These are phyloP conservation scores for Candolleomyces aberdarensis DNA, from an alignment of 768 basidiomycete genomes.

Conservation along the genomic window DNA sequence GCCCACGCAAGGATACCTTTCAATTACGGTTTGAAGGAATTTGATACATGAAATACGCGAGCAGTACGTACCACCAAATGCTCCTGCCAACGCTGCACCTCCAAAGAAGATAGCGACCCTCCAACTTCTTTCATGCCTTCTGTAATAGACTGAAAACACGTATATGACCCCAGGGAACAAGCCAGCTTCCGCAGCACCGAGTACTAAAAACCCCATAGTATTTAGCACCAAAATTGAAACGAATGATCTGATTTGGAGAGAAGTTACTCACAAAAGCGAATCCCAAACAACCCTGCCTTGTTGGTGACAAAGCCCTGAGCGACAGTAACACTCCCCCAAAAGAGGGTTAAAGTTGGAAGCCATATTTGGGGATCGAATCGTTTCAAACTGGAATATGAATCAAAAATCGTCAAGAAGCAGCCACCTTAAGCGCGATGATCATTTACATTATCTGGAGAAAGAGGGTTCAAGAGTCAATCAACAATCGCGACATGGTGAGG, in stretches of 20 bases:
- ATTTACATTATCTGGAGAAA: constrained; percentile 38
- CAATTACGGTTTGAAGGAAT: not conserved
- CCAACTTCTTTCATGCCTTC: constrained; percentile 56
- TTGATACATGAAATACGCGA: not conserved
- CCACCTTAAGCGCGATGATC: not conserved
- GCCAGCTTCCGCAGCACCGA: constrained; percentile 60
- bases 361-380: constrained; percentile 57
- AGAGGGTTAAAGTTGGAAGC: constrained; percentile 56
- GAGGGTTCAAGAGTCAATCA: not conserved
- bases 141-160: constrained; percentile 58
- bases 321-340: constrained; percentile 56
- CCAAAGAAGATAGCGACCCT: constrained; percentile 63
- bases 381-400: constrained; percentile 41
- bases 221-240: not conserved
- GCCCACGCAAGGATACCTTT: constrained; percentile 55
- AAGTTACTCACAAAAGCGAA: constrained; percentile 46
- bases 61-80: constrained; percentile 51
- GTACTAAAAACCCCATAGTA: constrained; percentile 29
- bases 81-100: constrained; percentile 59
- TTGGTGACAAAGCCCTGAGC: constrained; percentile 54
- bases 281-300: constrained; percentile 50
- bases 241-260: not conserved
- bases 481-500: not conserved
- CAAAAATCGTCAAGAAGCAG: not conserved
- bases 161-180: constrained; percentile 57